Base-by-base conservation (phyloP, 148 eudicot genomes). In the Linanthus parryae region DNA sequence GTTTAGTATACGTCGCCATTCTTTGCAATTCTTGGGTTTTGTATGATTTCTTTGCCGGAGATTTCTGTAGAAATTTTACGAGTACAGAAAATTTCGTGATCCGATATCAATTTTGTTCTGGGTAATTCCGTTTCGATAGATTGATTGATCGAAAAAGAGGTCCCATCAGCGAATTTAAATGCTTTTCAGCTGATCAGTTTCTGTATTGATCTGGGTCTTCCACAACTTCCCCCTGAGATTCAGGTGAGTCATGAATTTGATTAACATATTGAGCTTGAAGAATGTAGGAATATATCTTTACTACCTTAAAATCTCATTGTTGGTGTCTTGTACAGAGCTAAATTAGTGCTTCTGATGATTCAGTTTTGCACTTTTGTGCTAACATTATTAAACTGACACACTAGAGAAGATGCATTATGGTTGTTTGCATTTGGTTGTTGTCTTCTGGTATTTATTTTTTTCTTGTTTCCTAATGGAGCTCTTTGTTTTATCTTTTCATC, bases 231-330 rank as follows among this genome's bases (percentile, higher is more conserved):
- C 46, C 41, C 17, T 51, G 50, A 37, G 56, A 29, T 54, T 34
- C 24, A 69, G 64, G 73, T 63, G 58, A 69, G 68, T 58, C 49
- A 29, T 44, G 50, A 39, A 56, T 42, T 20, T 63, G 17, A 38
- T 48, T 48, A 44, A 31, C 46, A 28, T 55, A 41, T 9, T 67
- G 61, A 61, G 66, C 66, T 62, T 63, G 63, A 51, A 24, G 50
- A 58, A 62, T 69, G 58, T 57, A n/a, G n/a, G n/a, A n/a, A 44
- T 25, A 15, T 45, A 44, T 20, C 44, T 20, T 17, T 27, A 2
- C n/a, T 21, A 12, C n/a, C 24, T 51, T 12, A 15, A 36, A 51
- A 28, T 10, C 28, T 30, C 11, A 16, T 11, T 19, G 26, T 47
- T 9, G 48, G 28, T 37, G 26, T 20, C 35, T 31, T 31, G 16